Evolutionary conservation across 164 flowering plant species (phyloP).

Genomic region (Macadamia tetraphylla): DNA sequence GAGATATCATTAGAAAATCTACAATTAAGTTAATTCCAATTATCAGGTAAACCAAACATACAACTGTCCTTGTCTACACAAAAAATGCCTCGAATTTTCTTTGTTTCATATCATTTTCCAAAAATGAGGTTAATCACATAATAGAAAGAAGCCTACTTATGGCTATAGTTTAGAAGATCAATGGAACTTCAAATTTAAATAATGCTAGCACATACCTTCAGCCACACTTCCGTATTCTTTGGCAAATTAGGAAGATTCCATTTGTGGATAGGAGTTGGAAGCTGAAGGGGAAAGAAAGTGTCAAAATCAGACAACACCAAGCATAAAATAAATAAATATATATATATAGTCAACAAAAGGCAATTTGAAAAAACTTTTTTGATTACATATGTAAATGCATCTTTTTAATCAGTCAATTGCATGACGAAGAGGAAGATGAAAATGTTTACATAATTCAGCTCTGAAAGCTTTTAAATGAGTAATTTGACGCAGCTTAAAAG

Average conservation of each 20-base stretch:
- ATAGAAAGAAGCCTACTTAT: neutral
- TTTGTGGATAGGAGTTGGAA: slow-evolving; percentile 92
- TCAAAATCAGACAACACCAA: neutral
- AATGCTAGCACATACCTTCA: slow-evolving; percentile 54
- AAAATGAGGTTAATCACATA: neutral
- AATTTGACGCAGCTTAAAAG: neutral
- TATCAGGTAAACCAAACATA: neutral
- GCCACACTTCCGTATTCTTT: slow-evolving; percentile 60
- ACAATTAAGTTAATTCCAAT: neutral
- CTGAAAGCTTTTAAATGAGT: neutral
- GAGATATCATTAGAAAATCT: no score
- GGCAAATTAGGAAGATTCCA: slow-evolving; percentile 92
- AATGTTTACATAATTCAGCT: neutral
- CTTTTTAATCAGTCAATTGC: neutral
- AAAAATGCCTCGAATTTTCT: neutral
- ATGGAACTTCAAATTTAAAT: neutral
- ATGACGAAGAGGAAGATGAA: neutral
- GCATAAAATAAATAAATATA: neutral
- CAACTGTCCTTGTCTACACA: neutral
- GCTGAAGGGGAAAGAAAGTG: slow-evolving; percentile 25
- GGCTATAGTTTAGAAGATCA: neutral
- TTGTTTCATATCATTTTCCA: neutral
- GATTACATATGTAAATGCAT: no score
- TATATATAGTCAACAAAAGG: neutral
- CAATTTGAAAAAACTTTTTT: neutral